Percentiles rank a stretch among this genome's conserved stretches.
phyloP scores from a whole-genome alignment of 331 rosid species.

The Malus hybrid region DNA sequence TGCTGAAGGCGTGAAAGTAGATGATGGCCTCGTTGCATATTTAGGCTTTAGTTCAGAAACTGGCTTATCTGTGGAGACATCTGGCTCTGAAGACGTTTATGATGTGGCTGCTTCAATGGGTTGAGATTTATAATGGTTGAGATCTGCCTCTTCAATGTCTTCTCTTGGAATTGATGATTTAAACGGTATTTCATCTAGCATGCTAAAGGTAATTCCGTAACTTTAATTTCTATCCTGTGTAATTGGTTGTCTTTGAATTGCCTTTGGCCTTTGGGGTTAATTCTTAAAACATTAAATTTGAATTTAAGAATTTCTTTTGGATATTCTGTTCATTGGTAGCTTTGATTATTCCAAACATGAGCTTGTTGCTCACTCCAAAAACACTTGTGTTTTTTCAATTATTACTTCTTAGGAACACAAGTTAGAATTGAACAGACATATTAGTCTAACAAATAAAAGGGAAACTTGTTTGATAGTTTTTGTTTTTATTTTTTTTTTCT shows the following conservation, averaged over 20 bases:
- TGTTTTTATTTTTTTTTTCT: too few species aligned
- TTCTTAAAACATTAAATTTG: neutral
- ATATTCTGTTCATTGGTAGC: neutral
- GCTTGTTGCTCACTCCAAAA: neutral
- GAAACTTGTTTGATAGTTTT: too few species aligned
- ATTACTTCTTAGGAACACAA: neutral
- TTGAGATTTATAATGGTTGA: constrained; percentile 15
- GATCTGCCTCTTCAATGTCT: neutral
- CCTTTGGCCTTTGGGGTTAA: neutral
- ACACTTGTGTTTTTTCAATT: neutral
- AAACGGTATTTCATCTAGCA: neutral
- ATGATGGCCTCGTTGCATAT: constrained; percentile 11
- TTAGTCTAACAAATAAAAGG: neutral
- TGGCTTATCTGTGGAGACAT: constrained; percentile 22
- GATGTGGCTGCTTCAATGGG: constrained; percentile 41
- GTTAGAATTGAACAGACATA: too few species aligned
- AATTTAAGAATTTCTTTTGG: neutral
- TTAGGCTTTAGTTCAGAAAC: constrained; percentile 11
- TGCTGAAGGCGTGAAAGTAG: constrained; percentile 11
- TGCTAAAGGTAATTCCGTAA: neutral
- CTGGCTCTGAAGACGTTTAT: constrained; percentile 35
- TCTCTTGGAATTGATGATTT: neutral
- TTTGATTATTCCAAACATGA: neutral
- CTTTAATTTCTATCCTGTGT: neutral
- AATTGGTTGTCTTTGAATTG: neutral